Evolutionary conservation across 2,329 filamentous ascomycete genomes (phyloP).

Genomic region (Penicillium palitans): DNA sequence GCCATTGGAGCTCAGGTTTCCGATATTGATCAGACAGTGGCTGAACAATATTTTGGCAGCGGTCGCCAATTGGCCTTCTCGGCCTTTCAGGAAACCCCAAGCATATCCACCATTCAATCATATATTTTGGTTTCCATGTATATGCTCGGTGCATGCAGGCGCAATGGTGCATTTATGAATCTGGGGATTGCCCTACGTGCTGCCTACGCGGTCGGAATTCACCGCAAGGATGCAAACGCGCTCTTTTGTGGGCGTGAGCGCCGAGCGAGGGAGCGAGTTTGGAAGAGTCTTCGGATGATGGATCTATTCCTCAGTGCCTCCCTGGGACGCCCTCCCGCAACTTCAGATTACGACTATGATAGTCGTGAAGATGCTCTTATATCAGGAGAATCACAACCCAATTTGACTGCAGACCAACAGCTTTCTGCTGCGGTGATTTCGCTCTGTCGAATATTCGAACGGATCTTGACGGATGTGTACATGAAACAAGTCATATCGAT

Average conservation of each 20-base stretch:
- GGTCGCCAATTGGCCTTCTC: conserved; percentile 48
- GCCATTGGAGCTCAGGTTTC: conserved; percentile 51
- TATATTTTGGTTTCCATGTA: conserved; percentile 55
- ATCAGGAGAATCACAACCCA: conserved; percentile 19
- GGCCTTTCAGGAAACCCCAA: conserved; percentile 52
- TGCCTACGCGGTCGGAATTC: conserved; percentile 54
- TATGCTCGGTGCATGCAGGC: conserved; percentile 53
- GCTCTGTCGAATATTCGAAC: conserved; percentile 45
- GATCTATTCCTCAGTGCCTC: conserved; percentile 55
- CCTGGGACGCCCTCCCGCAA: conserved; percentile 54
- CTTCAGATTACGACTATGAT: conserved; percentile 53
- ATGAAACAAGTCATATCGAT: conserved; percentile 47
- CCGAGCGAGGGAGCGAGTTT: conserved; percentile 50
- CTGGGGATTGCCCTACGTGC: conserved; percentile 54
- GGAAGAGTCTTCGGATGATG: conserved; percentile 55
- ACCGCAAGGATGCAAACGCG: conserved; percentile 54
- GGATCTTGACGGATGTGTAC: conserved; percentile 46
- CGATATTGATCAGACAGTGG: conserved; percentile 41
- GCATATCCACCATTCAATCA: conserved; percentile 53
- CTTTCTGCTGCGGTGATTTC: conserved; percentile 52
- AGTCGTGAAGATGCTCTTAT: conserved; percentile 37
- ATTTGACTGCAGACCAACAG: conserved; percentile 36
- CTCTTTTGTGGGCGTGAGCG: conserved; percentile 48
- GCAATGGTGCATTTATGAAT: conserved; percentile 55
- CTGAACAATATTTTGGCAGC: conserved; percentile 51